Evolutionary conservation across 768 basidiomycete genomes (phyloP), one percentile per base, ranked within the genome.

Genomic region (Amylocystis lapponica): DNA sequence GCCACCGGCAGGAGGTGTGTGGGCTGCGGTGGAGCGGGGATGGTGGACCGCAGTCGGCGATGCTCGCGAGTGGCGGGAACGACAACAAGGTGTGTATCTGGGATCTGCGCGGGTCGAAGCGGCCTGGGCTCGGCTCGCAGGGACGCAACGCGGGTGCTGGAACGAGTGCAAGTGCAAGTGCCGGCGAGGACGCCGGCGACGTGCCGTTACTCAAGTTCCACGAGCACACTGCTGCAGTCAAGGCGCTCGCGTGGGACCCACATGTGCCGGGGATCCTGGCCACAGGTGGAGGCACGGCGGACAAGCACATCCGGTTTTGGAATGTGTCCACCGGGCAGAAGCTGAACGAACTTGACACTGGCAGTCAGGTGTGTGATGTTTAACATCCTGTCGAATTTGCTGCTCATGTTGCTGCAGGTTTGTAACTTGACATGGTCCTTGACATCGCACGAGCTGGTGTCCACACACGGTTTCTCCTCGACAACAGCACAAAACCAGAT

Each of bases 1-100:
- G 84, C 0, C 89, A 92, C 58, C 69, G 83, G 21, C 96, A 99
- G 58, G 95, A 98, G 60, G 93, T 99, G 2, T 99, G 95, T 60
- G 95, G 95, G 3, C 66, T 99, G 33, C 84, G 88, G 45, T 99
- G 94, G 95, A 92, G 84, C 56, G 70, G 74, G 11, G 70, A 74
- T 30, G 71, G 69, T 32, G 65, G 68, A 27, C 46, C 64, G 39
- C 54, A 70, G 49, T 60, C 61, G 7, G 81, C 81, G 7, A 73
- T 73, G 23, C 75, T 99, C 4, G 95, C 95, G 3, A 91, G 86
- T 51, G 95, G 95, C 2, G 95, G 95, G 0, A 99, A 99, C 60
- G 95, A 99, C 65, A 99, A 99, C 67, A 97, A 97, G 67, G 88
- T 99, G 14, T 92, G 90, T 55, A 92, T 99, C 41, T 99, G 94